Evolutionary conservation across 2,329 filamentous ascomycete genomes (phyloP).

Genomic region (Sporothrix pallida): DNA sequence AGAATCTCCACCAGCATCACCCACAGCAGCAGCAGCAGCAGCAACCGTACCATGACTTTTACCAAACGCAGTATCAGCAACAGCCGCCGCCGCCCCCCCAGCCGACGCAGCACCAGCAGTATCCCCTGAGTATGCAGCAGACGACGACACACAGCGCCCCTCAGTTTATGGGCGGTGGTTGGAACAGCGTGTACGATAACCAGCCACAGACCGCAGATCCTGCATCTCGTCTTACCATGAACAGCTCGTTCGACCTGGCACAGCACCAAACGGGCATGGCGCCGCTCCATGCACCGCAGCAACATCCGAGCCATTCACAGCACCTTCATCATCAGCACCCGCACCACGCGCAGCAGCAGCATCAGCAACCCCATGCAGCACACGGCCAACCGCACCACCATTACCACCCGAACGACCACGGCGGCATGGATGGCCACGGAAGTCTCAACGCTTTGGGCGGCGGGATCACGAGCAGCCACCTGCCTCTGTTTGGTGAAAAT

Average conservation of each 20-base stretch:
- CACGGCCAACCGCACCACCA: slow-evolving; percentile 28
- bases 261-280: slow-evolving; percentile 30
- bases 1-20: slow-evolving; percentile 30
- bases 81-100: slow-evolving; percentile 16
- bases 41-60: slow-evolving; percentile 33
- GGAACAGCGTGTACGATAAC: slow-evolving; percentile 35
- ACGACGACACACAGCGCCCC: slow-evolving; percentile 28
- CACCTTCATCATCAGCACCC: slow-evolving; percentile 21
- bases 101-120: slow-evolving; percentile 31
- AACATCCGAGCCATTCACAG: slow-evolving; percentile 25
- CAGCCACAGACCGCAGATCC: slow-evolving; percentile 23
- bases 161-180: slow-evolving; percentile 31
- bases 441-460: slow-evolving; percentile 1
- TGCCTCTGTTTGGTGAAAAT: slow-evolving; percentile 33
- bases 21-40: slow-evolving; percentile 29
- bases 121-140: slow-evolving; percentile 30
- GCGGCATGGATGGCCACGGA: slow-evolving; percentile 14
- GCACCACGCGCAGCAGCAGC: slow-evolving; percentile 28
- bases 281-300: slow-evolving; percentile 31
- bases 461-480: slow-evolving; percentile 32
- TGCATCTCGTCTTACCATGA: slow-evolving; percentile 31
- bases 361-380: slow-evolving; percentile 27
- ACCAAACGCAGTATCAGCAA: slow-evolving; percentile 33
- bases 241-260: slow-evolving; percentile 30
- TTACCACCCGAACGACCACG: slow-evolving; percentile 27